Evolutionary conservation across 1,139 yeast genomes (phyloP).

Genomic region (Kurtzmaniella quercitrusa): DNA sequence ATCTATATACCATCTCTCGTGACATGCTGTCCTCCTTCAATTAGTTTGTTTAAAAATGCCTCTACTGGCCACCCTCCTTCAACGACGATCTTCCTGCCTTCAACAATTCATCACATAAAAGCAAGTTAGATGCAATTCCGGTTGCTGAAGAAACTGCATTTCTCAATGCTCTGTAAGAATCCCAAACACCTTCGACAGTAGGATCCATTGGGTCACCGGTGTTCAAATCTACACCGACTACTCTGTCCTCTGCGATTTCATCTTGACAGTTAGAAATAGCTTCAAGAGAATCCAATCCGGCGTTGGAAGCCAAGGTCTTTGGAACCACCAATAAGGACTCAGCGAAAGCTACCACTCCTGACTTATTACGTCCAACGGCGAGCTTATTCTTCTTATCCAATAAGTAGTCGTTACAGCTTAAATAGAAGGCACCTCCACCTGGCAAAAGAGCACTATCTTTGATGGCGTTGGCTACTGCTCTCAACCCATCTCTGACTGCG

Average conservation of each 20-base stretch:
- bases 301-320: slow-evolving; percentile 86
- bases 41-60: neutral
- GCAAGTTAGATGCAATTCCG: slow-evolving; percentile 88
- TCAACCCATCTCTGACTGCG: slow-evolving; percentile 93
- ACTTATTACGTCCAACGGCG: slow-evolving; percentile 81
- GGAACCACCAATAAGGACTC: slow-evolving; percentile 90
- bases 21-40: neutral
- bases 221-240: slow-evolving; percentile 85
- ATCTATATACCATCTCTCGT: slow-evolving; percentile 1
- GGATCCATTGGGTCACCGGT: slow-evolving; percentile 98
- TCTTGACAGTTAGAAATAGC: slow-evolving; percentile 88
- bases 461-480: slow-evolving; percentile 90
- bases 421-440: slow-evolving; percentile 95
- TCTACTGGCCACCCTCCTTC: slow-evolving; percentile 45
- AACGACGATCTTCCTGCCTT: slow-evolving; percentile 94
- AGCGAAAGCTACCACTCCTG: slow-evolving; percentile 91
- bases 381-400: slow-evolving; percentile 44
- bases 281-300: slow-evolving; percentile 91
- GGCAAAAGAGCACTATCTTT: slow-evolving; percentile 85
- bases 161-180: slow-evolving; percentile 87
- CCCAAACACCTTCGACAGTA: slow-evolving; percentile 92
- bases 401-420: slow-evolving; percentile 74
- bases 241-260: slow-evolving; percentile 75
- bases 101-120: slow-evolving; percentile 91
- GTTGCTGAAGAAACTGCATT: slow-evolving; percentile 91